Conservation (phyloP, 73 alveolate species). For the Paraurostyla sp. region DNA sequence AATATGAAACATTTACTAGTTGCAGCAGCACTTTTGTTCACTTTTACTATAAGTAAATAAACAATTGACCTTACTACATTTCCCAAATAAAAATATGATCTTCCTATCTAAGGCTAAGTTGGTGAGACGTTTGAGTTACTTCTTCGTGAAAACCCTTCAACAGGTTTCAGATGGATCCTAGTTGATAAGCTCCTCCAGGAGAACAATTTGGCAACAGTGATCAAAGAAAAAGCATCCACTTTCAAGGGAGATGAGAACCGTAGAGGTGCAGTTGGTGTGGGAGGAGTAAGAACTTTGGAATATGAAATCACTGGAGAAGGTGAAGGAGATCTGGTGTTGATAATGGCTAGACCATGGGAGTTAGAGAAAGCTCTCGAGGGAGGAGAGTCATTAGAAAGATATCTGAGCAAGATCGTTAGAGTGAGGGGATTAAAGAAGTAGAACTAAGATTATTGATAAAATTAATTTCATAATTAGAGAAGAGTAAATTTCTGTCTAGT, state of each 20-base stretch:
- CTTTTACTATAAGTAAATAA: neutral
- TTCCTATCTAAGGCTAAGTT: neutral
- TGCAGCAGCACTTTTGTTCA: neutral
- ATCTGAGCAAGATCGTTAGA: too few relatives aligned
- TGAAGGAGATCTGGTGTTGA: neutral
- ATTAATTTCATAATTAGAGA: too few relatives aligned
- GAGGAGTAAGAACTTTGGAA: slow-evolving; percentile 9
- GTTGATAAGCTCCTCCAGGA: neutral
- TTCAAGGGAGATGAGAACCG: neutral
- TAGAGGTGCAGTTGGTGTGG: slow-evolving; percentile 47
- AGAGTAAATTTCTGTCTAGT: too few relatives aligned
- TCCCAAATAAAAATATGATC: neutral
- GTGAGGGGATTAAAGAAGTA: too few relatives aligned
- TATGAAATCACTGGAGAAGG: neutral
- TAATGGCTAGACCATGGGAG: slow-evolving; percentile 30
- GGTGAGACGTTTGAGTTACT: slow-evolving; percentile 4
- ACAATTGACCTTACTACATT: neutral
- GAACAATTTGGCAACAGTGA: neutral
- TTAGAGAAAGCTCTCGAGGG: too few relatives aligned
- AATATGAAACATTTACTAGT: neutral
- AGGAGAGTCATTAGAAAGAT: too few relatives aligned
- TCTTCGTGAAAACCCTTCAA: slow-evolving; percentile 32
- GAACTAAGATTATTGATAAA: too few relatives aligned
- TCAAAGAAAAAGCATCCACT: neutral
- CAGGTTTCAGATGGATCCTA: slow-evolving; percentile 43